Percentiles rank a stretch among this genome's conserved stretches.
Evolutionary conservation across 2,329 filamentous ascomycete species (phyloP).

Genomic region (Spiromastix sp.): DNA sequence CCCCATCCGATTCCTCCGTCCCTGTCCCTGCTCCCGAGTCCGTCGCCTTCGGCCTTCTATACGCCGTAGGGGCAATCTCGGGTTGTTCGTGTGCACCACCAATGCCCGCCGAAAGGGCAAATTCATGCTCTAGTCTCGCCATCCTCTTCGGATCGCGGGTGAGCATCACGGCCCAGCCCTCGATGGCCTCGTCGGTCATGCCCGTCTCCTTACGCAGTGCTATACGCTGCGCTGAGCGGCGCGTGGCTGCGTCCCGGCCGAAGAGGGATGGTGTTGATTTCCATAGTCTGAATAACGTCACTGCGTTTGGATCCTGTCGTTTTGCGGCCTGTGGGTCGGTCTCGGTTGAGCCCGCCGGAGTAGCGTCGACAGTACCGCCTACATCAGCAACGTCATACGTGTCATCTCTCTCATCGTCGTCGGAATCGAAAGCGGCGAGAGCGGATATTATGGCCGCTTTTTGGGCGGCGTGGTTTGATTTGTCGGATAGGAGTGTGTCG

Average conservation of each 20-base stretch:
- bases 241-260: conserved; percentile 58
- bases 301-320: conserved; percentile 7
- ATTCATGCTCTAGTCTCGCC: conserved; percentile 60
- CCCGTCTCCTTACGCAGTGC: conserved; percentile 64
- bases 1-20: conserved; percentile 34
- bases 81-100: conserved; percentile 38
- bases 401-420: conserved; percentile 94
- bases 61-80: conserved; percentile 56
- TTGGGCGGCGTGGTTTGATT: conserved; percentile 49
- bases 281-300: conserved; percentile 60
- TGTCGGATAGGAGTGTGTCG: conserved; percentile 61
- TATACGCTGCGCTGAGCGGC: conserved; percentile 51
- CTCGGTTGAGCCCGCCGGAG: conserved; percentile 32
- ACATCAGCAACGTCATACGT: conserved; percentile 92
- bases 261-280: conserved; percentile 57
- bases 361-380: conserved; percentile 70
- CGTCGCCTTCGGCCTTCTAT: conserved; percentile 33
- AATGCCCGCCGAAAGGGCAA: conserved; percentile 46
- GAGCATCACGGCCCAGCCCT: conserved; percentile 89
- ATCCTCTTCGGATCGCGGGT: conserved; percentile 58
- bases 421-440: conserved; percentile 77
- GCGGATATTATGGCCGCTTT: conserved; percentile 85
- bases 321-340: conserved; percentile 48
- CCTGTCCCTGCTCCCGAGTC: conserved; percentile 9
- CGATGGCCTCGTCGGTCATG: conserved; percentile 88